A percentile compares a stretch with the other conserved stretches of the same genome.
Conservation (phyloP, 345 rosid genomes). For the Linum trigynum region DNA sequence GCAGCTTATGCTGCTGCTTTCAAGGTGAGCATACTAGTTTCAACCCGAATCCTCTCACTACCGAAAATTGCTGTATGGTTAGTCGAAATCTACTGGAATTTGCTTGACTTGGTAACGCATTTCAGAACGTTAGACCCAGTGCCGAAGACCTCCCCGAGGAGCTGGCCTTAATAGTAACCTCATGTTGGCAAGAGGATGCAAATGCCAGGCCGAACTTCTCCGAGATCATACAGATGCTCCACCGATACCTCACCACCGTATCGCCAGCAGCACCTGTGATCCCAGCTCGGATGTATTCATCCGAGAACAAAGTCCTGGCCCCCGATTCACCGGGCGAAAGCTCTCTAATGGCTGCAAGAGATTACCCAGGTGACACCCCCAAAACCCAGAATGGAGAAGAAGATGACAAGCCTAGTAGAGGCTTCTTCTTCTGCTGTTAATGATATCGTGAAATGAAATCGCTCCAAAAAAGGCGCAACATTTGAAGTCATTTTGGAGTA, state of each 20-base stretch:
- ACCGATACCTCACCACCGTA: conserved; percentile 49
- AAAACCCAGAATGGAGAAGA: conserved; percentile 26
- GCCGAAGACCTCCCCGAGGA: conserved; percentile 73
- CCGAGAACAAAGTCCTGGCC: conserved; percentile 54
- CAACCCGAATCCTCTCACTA: no score
- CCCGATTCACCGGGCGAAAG: conserved; percentile 91
- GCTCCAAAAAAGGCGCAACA: background rate
- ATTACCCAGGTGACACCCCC: conserved; percentile 38
- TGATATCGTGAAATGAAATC: conserved; percentile 15
- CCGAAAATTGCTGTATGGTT: background rate
- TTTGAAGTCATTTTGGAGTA: conserved; percentile 77
- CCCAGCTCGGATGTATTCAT: conserved; percentile 39
- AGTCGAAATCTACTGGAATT: no score
- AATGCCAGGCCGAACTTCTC: conserved; percentile 74
- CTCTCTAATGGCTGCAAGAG: conserved; percentile 64
- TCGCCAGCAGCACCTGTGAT: conserved; percentile 41
- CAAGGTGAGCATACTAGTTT: conserved; percentile 37
- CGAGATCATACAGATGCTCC: conserved; percentile 78
- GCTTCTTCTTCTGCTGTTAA: conserved; percentile 81
- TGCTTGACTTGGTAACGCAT: background rate
- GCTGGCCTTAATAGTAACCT: conserved; percentile 61
- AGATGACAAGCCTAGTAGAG: conserved; percentile 26
- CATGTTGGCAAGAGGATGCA: conserved; percentile 99
- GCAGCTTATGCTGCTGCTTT: conserved; percentile 99
- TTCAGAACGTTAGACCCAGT: conserved; percentile 80